Evolutionary conservation across 2,329 filamentous ascomycete species (phyloP), one percentile per base, ranked within the genome.

Genomic region (Ophiostoma australiae): DNA sequence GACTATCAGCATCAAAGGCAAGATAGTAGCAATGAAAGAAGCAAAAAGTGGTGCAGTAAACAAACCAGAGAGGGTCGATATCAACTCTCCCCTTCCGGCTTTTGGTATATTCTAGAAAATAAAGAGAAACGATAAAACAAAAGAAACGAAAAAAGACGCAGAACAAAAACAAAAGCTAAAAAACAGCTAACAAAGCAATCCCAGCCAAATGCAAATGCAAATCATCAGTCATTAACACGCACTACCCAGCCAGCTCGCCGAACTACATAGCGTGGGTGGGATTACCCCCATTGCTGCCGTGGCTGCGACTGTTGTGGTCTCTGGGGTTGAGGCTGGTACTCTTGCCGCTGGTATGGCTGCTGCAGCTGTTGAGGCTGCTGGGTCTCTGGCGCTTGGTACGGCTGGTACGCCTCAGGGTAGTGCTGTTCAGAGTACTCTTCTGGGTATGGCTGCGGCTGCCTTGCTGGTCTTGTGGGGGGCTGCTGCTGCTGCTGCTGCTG

Each of bases 401-500:
- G 70, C 48, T 39, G 44, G 27, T 68, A 44, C 8, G 37, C 23
- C 23, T 37, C 20, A 27, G 17, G 52, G 52, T 58, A 58, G 52
- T 58, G 52, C n/a, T 58, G 39, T 23, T n/a, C 17, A 79, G 66
- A 23, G 35, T 35, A 63, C 13, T 63, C 35, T 44, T 41, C 33
- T 0, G 66, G 63, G 37, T 35, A 44, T n/a, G 67, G 67, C 37
- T 15, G 37, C 35, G 35, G 39, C 39, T 41, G 39, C 11, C 39
- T 15, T 41, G 39, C 39, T 13, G 39, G 39, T 41, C 39, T 41
- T 41, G 39, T 11, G 13, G 39, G 35, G 6, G 35, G 39, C 39
- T 39, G 37, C 8, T 39, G 37, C 8, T 31, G 52, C 3, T 58
- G n/a, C n/a, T 58, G 65, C 37, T 15, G 55, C 55, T 31, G 55